Conservation (phyloP, 768 basidiomycete species). For the Amanita polypyramis region DNA sequence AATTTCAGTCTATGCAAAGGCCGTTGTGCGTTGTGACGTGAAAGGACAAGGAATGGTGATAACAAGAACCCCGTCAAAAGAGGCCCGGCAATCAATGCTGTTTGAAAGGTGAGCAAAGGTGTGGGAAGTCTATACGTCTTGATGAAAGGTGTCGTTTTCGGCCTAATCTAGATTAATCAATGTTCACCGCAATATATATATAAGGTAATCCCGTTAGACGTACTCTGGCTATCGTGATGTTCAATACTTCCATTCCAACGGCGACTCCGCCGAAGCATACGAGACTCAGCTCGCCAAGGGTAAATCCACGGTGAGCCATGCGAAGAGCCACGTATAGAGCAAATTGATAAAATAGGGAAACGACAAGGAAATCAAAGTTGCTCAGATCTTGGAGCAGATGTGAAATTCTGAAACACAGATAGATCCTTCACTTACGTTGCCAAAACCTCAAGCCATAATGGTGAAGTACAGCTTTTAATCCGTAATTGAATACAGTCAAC, state of each 20-base stretch:
- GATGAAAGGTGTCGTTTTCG: slow-evolving; percentile 69
- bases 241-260: slow-evolving; percentile 77
- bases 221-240: slow-evolving; percentile 76
- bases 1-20: slow-evolving; percentile 73
- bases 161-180: slow-evolving; percentile 51
- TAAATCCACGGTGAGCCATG: slow-evolving; percentile 90
- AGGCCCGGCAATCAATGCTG: slow-evolving; percentile 87
- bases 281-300: slow-evolving; percentile 85
- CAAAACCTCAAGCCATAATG: slow-evolving; percentile 42
- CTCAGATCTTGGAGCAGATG: slow-evolving; percentile 52
- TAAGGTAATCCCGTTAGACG: slow-evolving; percentile 15
- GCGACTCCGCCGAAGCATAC: slow-evolving; percentile 85
- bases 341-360: slow-evolving; percentile 82
- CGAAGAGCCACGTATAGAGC: slow-evolving; percentile 83
- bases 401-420: neutral
- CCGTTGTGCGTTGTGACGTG: slow-evolving; percentile 82
- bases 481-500: slow-evolving; percentile 38
- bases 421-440: slow-evolving; percentile 46
- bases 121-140: slow-evolving; percentile 90
- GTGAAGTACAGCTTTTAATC: slow-evolving; percentile 36
- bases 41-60: slow-evolving; percentile 87
- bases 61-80: slow-evolving; percentile 89
- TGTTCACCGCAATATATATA: slow-evolving; percentile 2
- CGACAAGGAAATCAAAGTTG: slow-evolving; percentile 60
- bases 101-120: slow-evolving; percentile 84